Evolutionary conservation across 768 basidiomycete genomes (phyloP), one percentile per base, ranked within the genome.

Genomic region (Fibroporia radiculosa): DNA sequence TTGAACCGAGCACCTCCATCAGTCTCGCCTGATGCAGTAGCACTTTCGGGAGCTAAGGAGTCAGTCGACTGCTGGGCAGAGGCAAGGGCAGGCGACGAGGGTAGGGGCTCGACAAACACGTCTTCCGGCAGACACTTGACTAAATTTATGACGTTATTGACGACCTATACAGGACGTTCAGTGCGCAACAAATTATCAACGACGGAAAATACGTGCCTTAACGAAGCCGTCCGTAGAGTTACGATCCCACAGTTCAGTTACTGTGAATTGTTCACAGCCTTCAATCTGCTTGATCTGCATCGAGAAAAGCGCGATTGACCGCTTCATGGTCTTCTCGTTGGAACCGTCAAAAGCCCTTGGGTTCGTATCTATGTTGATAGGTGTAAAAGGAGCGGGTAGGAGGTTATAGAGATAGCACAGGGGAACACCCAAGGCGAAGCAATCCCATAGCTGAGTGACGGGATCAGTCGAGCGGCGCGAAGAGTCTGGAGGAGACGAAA

Each of bases 361-460:
- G 57, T 80, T 78, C 42, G 83, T 87, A 56, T 79, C 72, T 43
- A 89, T 78, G 40, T 65, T 64, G 43, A 70, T 72, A 28, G 64
- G 69, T 12, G 51, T 55, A 18, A 61, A 56, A 13, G 68, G 63
- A 3, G 61, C 58, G 29, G 84, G 84, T 45, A 97, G 81, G 62
- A 86, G 81, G 67, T 99, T 95, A 73, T 90, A 95, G 56, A 99
- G 81, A 70, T 87, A 96, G 69, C 92, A 95, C 54, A 98, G 84
- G 35, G 93, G 84, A 38, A 90, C 82, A 47, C 96, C 96, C 27
- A 92, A 77, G 32, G 92, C 82, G 67, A 99, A 88, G 61, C 88
- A 82, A 59, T 91, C 88, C 84, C 93, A 95, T 40, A 97, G 80
- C 62, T 92, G 89, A 37, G 85, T 83, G 56, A 99, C 95, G 28